These are phyloP conservation scores for Chlamydomonas incerta DNA, from an alignment of 139 green algal genomes.

Conservation along the genomic window DNA sequence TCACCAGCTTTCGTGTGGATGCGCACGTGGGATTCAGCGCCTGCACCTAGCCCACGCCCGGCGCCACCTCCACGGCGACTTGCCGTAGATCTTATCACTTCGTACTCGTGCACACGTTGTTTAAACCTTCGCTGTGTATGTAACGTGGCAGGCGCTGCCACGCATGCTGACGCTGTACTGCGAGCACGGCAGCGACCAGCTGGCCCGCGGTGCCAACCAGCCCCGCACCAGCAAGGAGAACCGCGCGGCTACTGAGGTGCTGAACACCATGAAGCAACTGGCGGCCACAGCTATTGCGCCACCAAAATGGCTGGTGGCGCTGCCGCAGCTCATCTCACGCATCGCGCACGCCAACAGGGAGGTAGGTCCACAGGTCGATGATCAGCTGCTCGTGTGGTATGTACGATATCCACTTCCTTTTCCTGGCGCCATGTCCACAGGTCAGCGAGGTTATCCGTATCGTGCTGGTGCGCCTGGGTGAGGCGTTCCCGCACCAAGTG, in stretches of 20 bases:
- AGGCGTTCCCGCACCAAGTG: conserved; percentile 75
- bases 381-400: too few species aligned
- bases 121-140: too few species aligned
- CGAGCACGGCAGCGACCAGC: conserved; percentile 82
- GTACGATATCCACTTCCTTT: too few species aligned
- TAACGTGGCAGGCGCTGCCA: conserved; percentile 79
- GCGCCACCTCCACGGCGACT: conserved; percentile 44
- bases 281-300: conserved; percentile 64
- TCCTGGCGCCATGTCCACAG: too few species aligned
- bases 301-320: conserved; percentile 85
- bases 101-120: too few species aligned
- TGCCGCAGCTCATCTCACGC: conserved; percentile 94
- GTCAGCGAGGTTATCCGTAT: conserved; percentile 32
- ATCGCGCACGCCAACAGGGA: conserved; percentile 88
- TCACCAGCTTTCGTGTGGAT: conserved; percentile 18
- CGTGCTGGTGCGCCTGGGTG: conserved; percentile 48
- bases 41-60: conserved; percentile 29
- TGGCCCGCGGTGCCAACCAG: neutral
- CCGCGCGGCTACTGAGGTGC: conserved; percentile 27
- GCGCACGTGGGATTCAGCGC: conserved; percentile 25
- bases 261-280: conserved; percentile 53
- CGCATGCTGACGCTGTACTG: conserved; percentile 96
- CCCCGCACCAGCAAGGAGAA: conserved; percentile 18
- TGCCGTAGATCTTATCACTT: too few species aligned
- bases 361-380: conserved; percentile 51